Percentiles rank a stretch among this genome's conserved stretches.
phyloP scores from a whole-genome alignment of 2,329 filamentous ascomycete species.

The Claviceps capensis region DNA sequence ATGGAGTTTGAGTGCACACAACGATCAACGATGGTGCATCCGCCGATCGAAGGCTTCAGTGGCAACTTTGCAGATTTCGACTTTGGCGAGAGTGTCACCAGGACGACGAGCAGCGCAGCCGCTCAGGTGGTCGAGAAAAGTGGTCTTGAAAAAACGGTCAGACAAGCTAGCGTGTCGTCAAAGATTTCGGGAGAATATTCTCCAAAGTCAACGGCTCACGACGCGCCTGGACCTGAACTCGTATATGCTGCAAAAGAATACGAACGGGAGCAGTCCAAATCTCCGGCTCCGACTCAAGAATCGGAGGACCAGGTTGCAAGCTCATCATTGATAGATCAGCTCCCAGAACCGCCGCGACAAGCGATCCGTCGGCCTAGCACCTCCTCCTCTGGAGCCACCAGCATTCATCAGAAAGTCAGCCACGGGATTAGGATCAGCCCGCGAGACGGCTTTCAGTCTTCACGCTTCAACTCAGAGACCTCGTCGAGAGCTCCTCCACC shows the following conservation, averaged over 20 bases:
- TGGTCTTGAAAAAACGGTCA: not conserved
- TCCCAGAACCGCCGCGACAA: conserved; percentile 1
- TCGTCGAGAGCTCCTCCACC: conserved; percentile 10
- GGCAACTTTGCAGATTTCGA: conserved; percentile 26
- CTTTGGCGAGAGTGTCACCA: conserved; percentile 20
- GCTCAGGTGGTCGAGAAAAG: not conserved
- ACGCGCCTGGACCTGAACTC: not conserved
- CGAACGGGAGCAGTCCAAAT: conserved; percentile 7
- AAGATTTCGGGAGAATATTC: not conserved
- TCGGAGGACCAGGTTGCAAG: conserved; percentile 1
- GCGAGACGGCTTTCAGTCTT: conserved; percentile 10
- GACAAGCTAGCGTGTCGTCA: not conserved
- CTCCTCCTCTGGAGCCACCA: conserved; percentile 2
- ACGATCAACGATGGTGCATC: conserved; percentile 9
- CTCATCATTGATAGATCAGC: conserved; percentile 4
- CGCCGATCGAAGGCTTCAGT: conserved; percentile 19
- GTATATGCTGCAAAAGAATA: not conserved
- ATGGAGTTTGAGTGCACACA: conserved; percentile 21
- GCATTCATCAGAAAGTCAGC: not conserved
- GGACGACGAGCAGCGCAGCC: conserved; percentile 2
- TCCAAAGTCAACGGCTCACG: not conserved
- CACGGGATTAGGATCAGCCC: not conserved
- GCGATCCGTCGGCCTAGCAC: not conserved
- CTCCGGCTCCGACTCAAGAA: not conserved
- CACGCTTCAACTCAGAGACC: conserved; percentile 13